Base-by-base conservation (phyloP, 495 filamentous ascomycete species). In the Penicillium paradoxum region DNA sequence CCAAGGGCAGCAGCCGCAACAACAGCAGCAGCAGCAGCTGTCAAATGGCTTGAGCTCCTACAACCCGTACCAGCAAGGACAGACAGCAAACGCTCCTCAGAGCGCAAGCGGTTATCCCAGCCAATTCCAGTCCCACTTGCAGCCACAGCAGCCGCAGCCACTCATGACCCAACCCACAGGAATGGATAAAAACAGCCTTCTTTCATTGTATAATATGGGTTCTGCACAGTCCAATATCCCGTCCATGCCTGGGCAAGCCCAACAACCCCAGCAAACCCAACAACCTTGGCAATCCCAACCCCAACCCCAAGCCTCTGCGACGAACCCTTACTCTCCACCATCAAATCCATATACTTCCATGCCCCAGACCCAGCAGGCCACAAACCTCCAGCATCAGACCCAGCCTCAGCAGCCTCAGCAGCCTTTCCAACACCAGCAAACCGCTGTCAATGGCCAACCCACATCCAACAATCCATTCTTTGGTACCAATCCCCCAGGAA, bases 141-240 rank as follows among this genome's bases (percentile, higher is more conserved):
- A 48, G 56, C 60, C 57, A 55, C 61, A 61, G 54, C 68, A 44
- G 51, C 70, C 47, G 45, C 74, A 75, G 63, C 70, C 73, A 44
- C 62, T 73, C 17, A 50, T 53, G 29, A 58, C 73, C 1, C 79
- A 79, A 55, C 66, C 65, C 34, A 73, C 77, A 1, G 70, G 71
- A 19, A 68, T 80, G 58, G 83, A 96, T 63, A 98, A 95, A 58
- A 82, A 81, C 10, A 85, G 84, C 42, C 97, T 98, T 58, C 79
- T 98, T 53, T 88, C 91, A 11, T 71, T 98, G 5, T 98, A 91
- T 71, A 86, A 85, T 65, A 78, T 89, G 48, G 82, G 87, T 14
- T 87, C 90, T n/a, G 73, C 87, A 6, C 82, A 85, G 6, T 53
- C 70, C 10, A 62, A 61, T 33, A 62, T 69, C 30, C 64, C 68